Evolutionary conservation across 2,329 filamentous ascomycete genomes (phyloP).

Genomic region (Penicillium sp.): DNA sequence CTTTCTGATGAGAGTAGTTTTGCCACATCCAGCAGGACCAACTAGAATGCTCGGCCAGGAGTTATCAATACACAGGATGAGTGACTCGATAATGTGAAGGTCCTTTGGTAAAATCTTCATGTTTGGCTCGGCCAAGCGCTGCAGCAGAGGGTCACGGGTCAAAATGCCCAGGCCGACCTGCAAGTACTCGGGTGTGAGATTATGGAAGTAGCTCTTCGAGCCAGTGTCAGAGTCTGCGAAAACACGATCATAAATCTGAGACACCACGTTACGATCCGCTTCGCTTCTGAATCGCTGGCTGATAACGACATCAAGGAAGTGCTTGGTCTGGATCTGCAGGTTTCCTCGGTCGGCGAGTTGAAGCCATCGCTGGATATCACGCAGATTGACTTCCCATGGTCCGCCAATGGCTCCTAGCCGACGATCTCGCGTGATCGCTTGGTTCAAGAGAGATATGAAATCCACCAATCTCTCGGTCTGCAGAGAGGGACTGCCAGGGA

Average conservation of each 20-base stretch:
- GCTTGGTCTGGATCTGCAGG: slow-evolving; percentile 61
- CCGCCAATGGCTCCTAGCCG: slow-evolving; percentile 59
- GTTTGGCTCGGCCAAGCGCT: slow-evolving; percentile 32
- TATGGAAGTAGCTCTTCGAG: slow-evolving; percentile 65
- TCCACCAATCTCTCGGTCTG: slow-evolving; percentile 67
- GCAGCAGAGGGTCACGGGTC: slow-evolving; percentile 51
- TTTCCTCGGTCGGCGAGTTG: slow-evolving; percentile 63
- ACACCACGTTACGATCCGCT: slow-evolving; percentile 64
- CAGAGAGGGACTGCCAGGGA: slow-evolving; percentile 58
- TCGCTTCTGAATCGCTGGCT: slow-evolving; percentile 79
- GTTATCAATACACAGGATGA: slow-evolving; percentile 82
- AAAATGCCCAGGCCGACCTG: slow-evolving; percentile 79
- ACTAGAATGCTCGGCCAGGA: slow-evolving; percentile 87
- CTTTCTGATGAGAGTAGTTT: slow-evolving; percentile 75
- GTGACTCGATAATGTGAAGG: slow-evolving; percentile 74
- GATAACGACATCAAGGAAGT: slow-evolving; percentile 80
- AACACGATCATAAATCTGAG: slow-evolving; percentile 62
- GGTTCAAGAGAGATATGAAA: slow-evolving; percentile 78
- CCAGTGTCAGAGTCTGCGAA: slow-evolving; percentile 54
- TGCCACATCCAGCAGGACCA: slow-evolving; percentile 80
- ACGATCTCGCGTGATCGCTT: slow-evolving; percentile 59
- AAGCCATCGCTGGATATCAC: slow-evolving; percentile 86
- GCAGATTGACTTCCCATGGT: slow-evolving; percentile 94
- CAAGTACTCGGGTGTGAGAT: slow-evolving; percentile 61
- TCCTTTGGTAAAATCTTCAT: slow-evolving; percentile 37